Conservation (phyloP, 371 early-diverging fungal genomes). For the Rhizopus delemar region DNA sequence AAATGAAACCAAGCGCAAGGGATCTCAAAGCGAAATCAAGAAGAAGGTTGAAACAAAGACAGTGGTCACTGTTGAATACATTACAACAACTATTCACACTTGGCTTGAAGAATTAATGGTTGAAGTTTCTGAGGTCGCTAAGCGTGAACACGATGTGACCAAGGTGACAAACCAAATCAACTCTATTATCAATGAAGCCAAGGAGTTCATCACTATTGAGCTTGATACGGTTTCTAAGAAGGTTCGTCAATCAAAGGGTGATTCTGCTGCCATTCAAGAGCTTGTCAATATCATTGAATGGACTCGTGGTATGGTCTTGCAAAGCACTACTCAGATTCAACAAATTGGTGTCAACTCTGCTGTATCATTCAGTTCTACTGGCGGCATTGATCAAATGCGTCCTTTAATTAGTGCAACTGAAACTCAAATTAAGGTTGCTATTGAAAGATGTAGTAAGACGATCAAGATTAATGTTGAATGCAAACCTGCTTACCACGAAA, state of each 20-base stretch:
- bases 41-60: slow-evolving; percentile 6
- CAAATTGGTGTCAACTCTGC: slow-evolving; percentile 27
- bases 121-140: slow-evolving; percentile 20
- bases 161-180: slow-evolving; percentile 18
- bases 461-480: slow-evolving; percentile 25
- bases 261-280: slow-evolving; percentile 13
- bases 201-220: slow-evolving; percentile 17
- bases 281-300: slow-evolving; percentile 26
- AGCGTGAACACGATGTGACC: slow-evolving; percentile 18
- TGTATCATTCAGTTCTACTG: slow-evolving; percentile 24
- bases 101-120: slow-evolving; percentile 26
- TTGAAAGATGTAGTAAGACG: slow-evolving; percentile 26
- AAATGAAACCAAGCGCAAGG: slow-evolving; percentile 9
- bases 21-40: background rate
- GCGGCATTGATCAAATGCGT: slow-evolving; percentile 30
- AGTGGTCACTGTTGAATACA: slow-evolving; percentile 20
- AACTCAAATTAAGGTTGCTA: slow-evolving; percentile 22
- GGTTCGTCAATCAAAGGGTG: slow-evolving; percentile 13
- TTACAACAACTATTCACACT: slow-evolving; percentile 8
- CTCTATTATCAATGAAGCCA: slow-evolving; percentile 13
- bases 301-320: slow-evolving; percentile 33
- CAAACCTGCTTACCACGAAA: slow-evolving; percentile 20
- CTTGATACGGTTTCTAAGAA: slow-evolving; percentile 23
- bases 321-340: slow-evolving; percentile 28
- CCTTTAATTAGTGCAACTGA: slow-evolving; percentile 25